These are phyloP conservation scores for Sequoiadendron giganteum DNA, from an alignment of 75 land plant species.

Conservation along the genomic window DNA sequence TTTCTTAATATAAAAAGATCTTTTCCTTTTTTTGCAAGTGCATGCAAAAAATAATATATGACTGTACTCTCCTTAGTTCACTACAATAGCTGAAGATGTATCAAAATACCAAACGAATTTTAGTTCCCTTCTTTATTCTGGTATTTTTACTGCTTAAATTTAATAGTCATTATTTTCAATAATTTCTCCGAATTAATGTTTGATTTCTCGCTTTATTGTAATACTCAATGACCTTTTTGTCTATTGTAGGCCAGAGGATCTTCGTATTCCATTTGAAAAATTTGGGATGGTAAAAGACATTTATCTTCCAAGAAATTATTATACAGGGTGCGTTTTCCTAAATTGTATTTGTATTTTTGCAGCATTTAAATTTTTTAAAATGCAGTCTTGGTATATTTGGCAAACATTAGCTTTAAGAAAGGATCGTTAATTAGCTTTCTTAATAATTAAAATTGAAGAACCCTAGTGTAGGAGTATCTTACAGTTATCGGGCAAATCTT, in stretches of 20 bases:
- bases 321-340: conserved; percentile 63
- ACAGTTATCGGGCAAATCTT: too few relatives aligned
- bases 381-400: neutral
- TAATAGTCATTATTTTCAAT: neutral
- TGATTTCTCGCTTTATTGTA: neutral
- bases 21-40: neutral
- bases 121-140: neutral
- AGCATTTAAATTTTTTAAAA: neutral
- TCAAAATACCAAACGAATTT: neutral
- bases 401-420: neutral
- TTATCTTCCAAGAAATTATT: conserved; percentile 83
- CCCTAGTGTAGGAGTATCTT: too few relatives aligned
- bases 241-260: conserved; percentile 75
- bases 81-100: neutral
- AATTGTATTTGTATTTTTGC: neutral
- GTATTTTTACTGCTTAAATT: neutral
- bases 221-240: neutral
- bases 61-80: neutral
- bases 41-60: neutral
- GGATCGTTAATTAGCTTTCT: neutral
- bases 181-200: neutral
- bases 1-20: neutral
- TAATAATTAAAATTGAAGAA: too few relatives aligned
- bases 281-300: conserved; percentile 89
- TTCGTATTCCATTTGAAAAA: conserved; percentile 75